phyloP scores from a whole-genome alignment of 768 basidiomycete genomes.

The Clathrus columnatus region DNA sequence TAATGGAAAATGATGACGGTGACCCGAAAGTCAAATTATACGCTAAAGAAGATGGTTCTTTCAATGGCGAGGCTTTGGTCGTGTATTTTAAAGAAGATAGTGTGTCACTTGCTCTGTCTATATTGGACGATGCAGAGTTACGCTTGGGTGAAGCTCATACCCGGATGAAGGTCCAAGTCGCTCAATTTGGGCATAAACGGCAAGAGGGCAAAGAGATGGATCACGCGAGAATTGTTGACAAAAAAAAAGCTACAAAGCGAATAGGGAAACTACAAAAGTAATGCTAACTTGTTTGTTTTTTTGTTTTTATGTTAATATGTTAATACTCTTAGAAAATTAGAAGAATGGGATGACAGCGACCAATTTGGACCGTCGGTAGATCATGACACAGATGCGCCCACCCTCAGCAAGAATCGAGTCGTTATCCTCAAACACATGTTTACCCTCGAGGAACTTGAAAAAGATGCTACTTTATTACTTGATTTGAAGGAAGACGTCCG shows the following conservation, averaged over 20 bases:
- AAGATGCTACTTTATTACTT: slow-evolving; percentile 76
- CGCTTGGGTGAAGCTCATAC: slow-evolving; percentile 69
- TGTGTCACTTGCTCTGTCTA: slow-evolving; percentile 72
- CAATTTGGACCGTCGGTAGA: slow-evolving; percentile 72
- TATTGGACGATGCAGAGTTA: slow-evolving; percentile 90
- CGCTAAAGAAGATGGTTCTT: slow-evolving; percentile 74
- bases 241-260: slow-evolving; percentile 64
- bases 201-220: slow-evolving; percentile 31
- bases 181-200: slow-evolving; percentile 69
- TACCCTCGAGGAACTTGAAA: slow-evolving; percentile 71
- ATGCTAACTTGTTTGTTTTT: slow-evolving; percentile 15
- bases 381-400: slow-evolving; percentile 40
- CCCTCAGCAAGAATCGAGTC: slow-evolving; percentile 55
- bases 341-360: slow-evolving; percentile 92
- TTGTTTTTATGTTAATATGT: neutral
- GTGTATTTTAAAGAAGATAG: slow-evolving; percentile 97
- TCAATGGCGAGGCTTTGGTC: slow-evolving; percentile 91
- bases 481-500: slow-evolving; percentile 96
- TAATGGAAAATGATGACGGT: slow-evolving; percentile 88
- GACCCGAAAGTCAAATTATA: slow-evolving; percentile 95
- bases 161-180: slow-evolving; percentile 64
- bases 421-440: slow-evolving; percentile 98
- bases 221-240: slow-evolving; percentile 60
- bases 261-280: slow-evolving; percentile 88
- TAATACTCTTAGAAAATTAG: slow-evolving; percentile 57